Percentiles rank a stretch among this genome's conserved stretches.
Conservation (phyloP, 768 basidiomycete species). For the Rhodotorula diobovata region DNA sequence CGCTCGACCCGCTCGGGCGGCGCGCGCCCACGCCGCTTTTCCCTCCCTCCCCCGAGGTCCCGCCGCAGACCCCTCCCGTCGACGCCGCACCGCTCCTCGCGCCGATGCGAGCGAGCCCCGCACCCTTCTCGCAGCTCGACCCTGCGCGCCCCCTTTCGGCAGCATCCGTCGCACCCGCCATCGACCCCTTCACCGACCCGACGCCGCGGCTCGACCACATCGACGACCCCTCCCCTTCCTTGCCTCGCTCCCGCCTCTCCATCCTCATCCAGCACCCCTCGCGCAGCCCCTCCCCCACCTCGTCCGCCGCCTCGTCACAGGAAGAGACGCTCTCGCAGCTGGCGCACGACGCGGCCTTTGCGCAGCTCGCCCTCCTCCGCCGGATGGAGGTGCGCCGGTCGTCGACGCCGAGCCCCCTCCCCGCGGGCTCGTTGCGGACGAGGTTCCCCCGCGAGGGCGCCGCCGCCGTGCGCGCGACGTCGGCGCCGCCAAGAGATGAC, state of each 20-base stretch:
- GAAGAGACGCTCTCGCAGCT: neutral
- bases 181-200: neutral
- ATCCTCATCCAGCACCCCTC: neutral
- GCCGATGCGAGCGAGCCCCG: neutral
- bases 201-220: neutral
- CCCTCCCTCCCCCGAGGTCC: neutral
- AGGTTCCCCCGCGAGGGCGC: neutral
- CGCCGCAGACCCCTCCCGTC: neutral
- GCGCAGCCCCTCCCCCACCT: neutral
- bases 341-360: neutral
- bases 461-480: neutral
- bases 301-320: neutral
- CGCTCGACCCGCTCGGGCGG: neutral
- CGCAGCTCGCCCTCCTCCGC: neutral
- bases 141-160: too few relatives aligned
- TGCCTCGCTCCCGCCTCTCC: neutral
- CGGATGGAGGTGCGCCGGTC: neutral
- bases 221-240: neutral
- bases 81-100: rapidly evolving
- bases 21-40: neutral
- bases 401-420: neutral
- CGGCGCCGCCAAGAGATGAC: too few relatives aligned
- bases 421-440: neutral
- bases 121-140: neutral
- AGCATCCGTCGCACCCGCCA: neutral